Conservation (phyloP, 768 basidiomycete genomes). For the Tylopilus rubrobrunneus region DNA sequence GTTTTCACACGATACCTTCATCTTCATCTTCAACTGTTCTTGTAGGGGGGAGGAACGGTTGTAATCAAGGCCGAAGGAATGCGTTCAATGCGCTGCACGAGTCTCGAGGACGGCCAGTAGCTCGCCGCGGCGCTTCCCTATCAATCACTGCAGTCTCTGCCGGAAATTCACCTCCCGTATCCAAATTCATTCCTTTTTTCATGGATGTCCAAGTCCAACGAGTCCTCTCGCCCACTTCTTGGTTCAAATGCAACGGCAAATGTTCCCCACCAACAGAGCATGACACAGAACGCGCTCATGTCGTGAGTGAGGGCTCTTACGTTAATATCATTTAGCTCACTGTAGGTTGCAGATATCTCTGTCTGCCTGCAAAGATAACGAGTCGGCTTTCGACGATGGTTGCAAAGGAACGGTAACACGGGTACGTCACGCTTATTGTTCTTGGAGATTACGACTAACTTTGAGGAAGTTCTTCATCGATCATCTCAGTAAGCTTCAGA, state of each 20-base stretch:
- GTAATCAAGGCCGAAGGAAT: not conserved
- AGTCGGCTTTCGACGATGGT: constrained; percentile 20
- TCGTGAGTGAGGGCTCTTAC: constrained; percentile 16
- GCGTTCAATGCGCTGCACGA: not conserved
- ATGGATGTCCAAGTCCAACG: constrained; percentile 4
- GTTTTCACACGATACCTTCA: not conserved
- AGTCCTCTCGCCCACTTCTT: constrained; percentile 19
- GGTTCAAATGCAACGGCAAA: constrained; percentile 18
- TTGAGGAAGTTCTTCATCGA: constrained; percentile 26
- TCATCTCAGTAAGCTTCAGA: constrained; percentile 20
- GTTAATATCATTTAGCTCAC: constrained; percentile 1
- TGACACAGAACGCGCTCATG: constrained; percentile 13
- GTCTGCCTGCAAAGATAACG: constrained; percentile 28
- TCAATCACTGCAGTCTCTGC: constrained; percentile 15
- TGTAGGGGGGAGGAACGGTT: constrained; percentile 5
- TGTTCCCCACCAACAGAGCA: constrained; percentile 5
- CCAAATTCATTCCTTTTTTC: constrained; percentile 11
- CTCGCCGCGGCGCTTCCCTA: constrained; percentile 2
- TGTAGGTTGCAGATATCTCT: constrained; percentile 19
- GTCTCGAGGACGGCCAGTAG: constrained; percentile 11
- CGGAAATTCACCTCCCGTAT: constrained; percentile 13
- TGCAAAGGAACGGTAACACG: constrained; percentile 18
- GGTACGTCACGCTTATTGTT: constrained; percentile 4
- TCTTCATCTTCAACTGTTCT: not conserved
- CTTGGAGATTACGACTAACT: not conserved